Evolutionary conservation across 2,329 filamentous ascomycete species (phyloP).

Genomic region (Metarhizium sp.): DNA sequence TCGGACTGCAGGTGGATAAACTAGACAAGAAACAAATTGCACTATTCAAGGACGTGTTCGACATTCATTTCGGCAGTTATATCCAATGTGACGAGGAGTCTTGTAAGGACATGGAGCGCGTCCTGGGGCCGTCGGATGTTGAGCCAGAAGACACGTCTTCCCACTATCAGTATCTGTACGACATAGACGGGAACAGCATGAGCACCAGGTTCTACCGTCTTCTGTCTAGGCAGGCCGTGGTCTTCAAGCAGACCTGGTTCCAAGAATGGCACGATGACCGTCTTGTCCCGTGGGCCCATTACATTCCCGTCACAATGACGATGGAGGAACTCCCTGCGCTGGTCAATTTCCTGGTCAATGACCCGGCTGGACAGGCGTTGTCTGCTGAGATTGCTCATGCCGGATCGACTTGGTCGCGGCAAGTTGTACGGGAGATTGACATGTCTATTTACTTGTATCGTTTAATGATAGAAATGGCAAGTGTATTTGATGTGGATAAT

Average conservation of each 20-base stretch:
- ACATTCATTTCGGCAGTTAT: too few relatives aligned
- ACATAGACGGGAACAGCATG: slow-evolving; percentile 47
- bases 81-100: too few relatives aligned
- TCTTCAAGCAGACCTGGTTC: slow-evolving; percentile 42
- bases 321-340: slow-evolving; percentile 44
- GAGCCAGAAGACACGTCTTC: slow-evolving; percentile 30
- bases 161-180: slow-evolving; percentile 11
- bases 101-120: too few relatives aligned
- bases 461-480: slow-evolving; percentile 46
- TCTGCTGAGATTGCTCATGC: slow-evolving; percentile 42
- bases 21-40: slow-evolving; percentile 18
- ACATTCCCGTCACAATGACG: slow-evolving; percentile 40
- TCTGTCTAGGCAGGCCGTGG: slow-evolving; percentile 34
- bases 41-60: too few relatives aligned
- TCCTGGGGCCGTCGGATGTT: slow-evolving; percentile 17
- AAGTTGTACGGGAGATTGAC: slow-evolving; percentile 47
- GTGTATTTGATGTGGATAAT: slow-evolving; percentile 13
- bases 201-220: slow-evolving; percentile 44
- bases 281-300: slow-evolving; percentile 46
- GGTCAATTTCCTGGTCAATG: slow-evolving; percentile 34
- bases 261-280: slow-evolving; percentile 50
- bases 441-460: slow-evolving; percentile 52
- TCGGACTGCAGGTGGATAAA: slow-evolving; percentile 8
- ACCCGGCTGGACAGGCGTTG: slow-evolving; percentile 33
- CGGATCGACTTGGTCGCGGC: slow-evolving; percentile 45